Evolutionary conservation across 2,329 filamentous ascomycete genomes (phyloP).

Genomic region (Knoxdaviesia proteae): DNA sequence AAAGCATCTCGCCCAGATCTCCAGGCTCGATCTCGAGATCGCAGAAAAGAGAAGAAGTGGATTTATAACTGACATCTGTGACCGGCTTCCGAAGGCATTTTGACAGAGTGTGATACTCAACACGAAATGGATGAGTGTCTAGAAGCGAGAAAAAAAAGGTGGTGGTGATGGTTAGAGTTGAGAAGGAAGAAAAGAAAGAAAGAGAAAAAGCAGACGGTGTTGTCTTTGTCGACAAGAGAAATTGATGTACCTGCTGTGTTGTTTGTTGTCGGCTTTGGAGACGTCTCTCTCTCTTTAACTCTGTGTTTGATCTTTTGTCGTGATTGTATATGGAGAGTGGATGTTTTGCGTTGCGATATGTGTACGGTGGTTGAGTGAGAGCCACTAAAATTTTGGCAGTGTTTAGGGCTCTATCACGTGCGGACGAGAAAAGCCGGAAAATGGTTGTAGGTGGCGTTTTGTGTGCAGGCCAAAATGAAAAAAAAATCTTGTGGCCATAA

Average conservation of each 20-base stretch:
- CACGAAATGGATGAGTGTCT: slow-evolving; percentile 16
- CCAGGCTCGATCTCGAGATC: slow-evolving; percentile 1
- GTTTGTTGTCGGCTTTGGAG: background rate
- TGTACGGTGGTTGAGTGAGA: slow-evolving; percentile 6
- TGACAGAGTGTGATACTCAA: slow-evolving; percentile 26
- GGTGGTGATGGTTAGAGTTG: slow-evolving; percentile 12
- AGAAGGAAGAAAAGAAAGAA: background rate
- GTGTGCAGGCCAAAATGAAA: too few relatives aligned
- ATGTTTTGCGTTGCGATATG: slow-evolving; percentile 2
- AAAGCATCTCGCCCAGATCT: background rate
- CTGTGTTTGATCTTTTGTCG: slow-evolving; percentile 1
- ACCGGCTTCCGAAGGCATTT: slow-evolving; percentile 74
- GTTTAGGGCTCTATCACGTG: slow-evolving; percentile 6
- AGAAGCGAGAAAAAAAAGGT: slow-evolving; percentile 12
- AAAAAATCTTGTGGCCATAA: too few relatives aligned
- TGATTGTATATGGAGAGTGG: background rate
- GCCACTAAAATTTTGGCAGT: slow-evolving; percentile 8
- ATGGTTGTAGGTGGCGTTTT: too few relatives aligned
- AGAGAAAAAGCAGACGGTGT: background rate
- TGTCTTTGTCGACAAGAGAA: background rate
- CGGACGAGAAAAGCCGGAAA: background rate
- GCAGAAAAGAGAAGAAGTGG: background rate
- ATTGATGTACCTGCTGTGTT: too few relatives aligned
- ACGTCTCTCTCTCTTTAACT: slow-evolving; percentile 6
- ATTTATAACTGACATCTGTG: slow-evolving; percentile 56